Evolutionary conservation across 148 eudicot genomes (phyloP).

Genomic region (Persicaria tinctoria): DNA sequence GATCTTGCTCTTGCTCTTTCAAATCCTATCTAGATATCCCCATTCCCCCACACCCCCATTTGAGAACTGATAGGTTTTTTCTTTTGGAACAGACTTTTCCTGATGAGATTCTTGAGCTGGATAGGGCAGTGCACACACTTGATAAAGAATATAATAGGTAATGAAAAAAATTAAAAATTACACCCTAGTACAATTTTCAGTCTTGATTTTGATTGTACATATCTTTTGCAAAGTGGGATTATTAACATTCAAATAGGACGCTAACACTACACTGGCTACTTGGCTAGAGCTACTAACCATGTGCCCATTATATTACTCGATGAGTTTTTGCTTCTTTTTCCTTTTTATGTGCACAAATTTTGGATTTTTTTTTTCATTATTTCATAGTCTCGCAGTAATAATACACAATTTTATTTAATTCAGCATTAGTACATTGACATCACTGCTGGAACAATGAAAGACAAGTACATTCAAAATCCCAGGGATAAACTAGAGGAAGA

Average conservation of each 20-base stretch:
- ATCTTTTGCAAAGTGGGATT: too few species aligned
- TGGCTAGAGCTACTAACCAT: neutral
- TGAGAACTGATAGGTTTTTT: neutral
- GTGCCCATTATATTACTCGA: neutral
- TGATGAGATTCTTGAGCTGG: conserved; percentile 76
- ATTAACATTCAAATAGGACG: too few species aligned
- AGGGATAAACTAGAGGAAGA: neutral
- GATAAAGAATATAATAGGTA: too few species aligned
- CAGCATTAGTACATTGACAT: neutral
- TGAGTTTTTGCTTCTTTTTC: neutral
- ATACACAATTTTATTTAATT: neutral
- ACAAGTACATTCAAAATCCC: neutral
- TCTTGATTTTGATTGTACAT: too few species aligned
- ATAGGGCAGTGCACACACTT: conserved; percentile 52
- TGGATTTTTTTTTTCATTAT: neutral
- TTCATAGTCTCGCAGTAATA: neutral
- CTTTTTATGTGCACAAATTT: neutral
- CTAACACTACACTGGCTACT: too few species aligned
- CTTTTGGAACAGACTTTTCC: conserved; percentile 68
- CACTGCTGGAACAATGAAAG: neutral
- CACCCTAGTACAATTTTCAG: too few species aligned
- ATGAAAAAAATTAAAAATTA: too few species aligned
- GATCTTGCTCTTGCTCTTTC: too few species aligned
- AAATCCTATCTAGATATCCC: too few species aligned
- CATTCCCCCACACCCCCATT: too few species aligned